These are phyloP conservation scores for Neonectria faginata DNA, from an alignment of 2,329 filamentous ascomycete genomes.

Conservation along the genomic window DNA sequence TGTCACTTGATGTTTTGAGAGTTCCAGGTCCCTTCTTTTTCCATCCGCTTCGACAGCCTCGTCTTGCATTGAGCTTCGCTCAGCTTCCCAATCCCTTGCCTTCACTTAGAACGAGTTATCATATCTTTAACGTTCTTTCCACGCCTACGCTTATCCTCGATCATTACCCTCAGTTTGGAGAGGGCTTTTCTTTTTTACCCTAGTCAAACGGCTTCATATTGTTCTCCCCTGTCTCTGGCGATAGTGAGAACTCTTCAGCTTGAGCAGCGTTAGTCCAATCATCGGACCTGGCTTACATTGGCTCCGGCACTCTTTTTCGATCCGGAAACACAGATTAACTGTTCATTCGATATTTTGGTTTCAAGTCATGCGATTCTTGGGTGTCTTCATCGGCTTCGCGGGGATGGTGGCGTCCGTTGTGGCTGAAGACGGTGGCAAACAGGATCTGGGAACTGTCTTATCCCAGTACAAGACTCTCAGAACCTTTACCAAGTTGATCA, in stretches of 20 bases:
- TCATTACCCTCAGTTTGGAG: not conserved
- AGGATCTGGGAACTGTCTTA: constrained; percentile 56
- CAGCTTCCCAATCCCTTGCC: not conserved
- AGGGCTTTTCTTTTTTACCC: not conserved
- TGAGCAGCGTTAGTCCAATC: not conserved
- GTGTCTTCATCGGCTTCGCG: constrained; percentile 37
- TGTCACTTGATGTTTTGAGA: not conserved
- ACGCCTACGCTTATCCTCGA: not conserved
- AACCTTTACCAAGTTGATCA: constrained; percentile 58
- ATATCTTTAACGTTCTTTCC: not conserved
- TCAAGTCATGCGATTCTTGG: constrained; percentile 36
- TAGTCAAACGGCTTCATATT: not conserved
- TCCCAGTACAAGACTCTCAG: constrained; percentile 55
- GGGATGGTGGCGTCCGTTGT: constrained; percentile 33
- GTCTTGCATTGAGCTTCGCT: not conserved
- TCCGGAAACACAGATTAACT: not conserved
- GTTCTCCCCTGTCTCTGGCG: not conserved
- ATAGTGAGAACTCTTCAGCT: not conserved
- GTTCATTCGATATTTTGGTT: not conserved
- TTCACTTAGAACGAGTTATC: not conserved
- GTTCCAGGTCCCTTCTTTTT: not conserved
- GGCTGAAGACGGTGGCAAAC: constrained; percentile 37
- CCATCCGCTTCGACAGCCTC: no score
- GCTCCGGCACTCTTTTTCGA: not conserved
- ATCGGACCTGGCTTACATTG: not conserved